Evolutionary conservation across 495 filamentous ascomycete genomes (phyloP).

Genomic region (Hapsidospora chrysogenum): DNA sequence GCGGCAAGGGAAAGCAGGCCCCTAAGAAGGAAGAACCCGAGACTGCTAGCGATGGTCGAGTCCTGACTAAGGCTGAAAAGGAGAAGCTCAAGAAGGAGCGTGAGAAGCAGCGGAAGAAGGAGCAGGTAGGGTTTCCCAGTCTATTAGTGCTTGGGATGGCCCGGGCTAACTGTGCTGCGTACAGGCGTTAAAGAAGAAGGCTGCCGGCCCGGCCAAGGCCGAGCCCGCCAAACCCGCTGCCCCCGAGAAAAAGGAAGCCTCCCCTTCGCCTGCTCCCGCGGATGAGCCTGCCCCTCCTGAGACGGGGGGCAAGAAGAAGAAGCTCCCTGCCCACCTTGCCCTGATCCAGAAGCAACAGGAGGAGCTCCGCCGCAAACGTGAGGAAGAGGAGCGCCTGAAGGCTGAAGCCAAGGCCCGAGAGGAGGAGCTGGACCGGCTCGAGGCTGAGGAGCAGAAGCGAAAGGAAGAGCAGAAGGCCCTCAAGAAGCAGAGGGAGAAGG

Average conservation of each 20-base stretch:
- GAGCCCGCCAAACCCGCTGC: slow-evolving; percentile 31
- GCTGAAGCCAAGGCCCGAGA: slow-evolving; percentile 60
- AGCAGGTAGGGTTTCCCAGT: slow-evolving; percentile 67
- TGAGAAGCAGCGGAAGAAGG: slow-evolving; percentile 90
- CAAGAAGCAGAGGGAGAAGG: slow-evolving; percentile 92
- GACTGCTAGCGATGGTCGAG: slow-evolving; percentile 33
- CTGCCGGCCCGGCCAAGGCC: slow-evolving; percentile 29
- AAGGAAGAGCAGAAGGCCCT: slow-evolving; percentile 36
- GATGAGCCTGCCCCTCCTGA: slow-evolving; percentile 28
- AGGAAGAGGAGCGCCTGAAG: slow-evolving; percentile 50
- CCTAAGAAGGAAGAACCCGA: slow-evolving; percentile 19
- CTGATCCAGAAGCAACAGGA: slow-evolving; percentile 91
- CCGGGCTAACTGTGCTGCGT: too few species aligned
- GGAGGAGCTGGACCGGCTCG: slow-evolving; percentile 49
- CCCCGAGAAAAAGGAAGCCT: slow-evolving; percentile 17
- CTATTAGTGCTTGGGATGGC: too few species aligned
- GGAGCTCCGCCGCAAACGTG: slow-evolving; percentile 50
- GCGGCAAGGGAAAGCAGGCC: slow-evolving; percentile 71
- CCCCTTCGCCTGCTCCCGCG: slow-evolving; percentile 11
- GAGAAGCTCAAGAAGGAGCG: slow-evolving; percentile 89
- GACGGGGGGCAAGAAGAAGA: slow-evolving; percentile 64
- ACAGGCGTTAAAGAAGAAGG: slow-evolving; percentile 59
- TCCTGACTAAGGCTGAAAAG: slow-evolving; percentile 92
- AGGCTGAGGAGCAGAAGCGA: slow-evolving; percentile 50
- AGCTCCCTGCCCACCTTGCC: slow-evolving; percentile 62